These are phyloP conservation scores for Umbellularia californica DNA, from an alignment of 164 flowering plant genomes.

Conservation along the genomic window DNA sequence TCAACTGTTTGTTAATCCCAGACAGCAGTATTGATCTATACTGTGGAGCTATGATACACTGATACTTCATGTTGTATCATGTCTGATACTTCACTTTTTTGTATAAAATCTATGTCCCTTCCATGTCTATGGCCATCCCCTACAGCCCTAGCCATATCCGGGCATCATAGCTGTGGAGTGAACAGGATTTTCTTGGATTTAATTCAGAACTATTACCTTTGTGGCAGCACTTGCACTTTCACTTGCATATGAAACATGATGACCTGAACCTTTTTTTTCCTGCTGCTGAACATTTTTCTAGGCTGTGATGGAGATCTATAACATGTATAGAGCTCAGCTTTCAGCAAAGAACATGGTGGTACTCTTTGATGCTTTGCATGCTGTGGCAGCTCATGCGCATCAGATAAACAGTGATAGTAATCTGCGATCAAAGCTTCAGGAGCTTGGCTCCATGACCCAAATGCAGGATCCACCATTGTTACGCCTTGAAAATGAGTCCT, in stretches of 20 bases:
- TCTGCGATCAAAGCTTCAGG: conserved; percentile 76
- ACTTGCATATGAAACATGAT: not conserved
- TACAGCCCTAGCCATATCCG: too few species aligned
- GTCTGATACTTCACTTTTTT: too few species aligned
- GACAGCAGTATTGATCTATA: too few species aligned
- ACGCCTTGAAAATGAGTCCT: conserved; percentile 92
- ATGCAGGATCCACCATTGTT: conserved; percentile 97
- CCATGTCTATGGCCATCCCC: too few species aligned
- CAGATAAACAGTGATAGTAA: conserved; percentile 52
- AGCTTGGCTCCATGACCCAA: conserved; percentile 74
- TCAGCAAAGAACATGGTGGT: conserved; percentile 59
- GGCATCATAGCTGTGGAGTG: too few species aligned
- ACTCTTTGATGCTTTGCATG: conserved; percentile 75
- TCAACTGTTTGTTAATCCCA: too few species aligned
- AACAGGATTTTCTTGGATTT: too few species aligned
- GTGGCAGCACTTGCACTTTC: too few species aligned
- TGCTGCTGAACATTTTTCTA: conserved; percentile 20
- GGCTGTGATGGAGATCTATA: conserved; percentile 95
- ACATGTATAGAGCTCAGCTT: conserved; percentile 67
- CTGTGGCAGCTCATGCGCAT: conserved; percentile 81
- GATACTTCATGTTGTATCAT: too few species aligned
- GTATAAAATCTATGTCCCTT: too few species aligned
- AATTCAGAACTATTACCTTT: too few species aligned
- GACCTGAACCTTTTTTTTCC: not conserved
- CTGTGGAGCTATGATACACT: too few species aligned